These are phyloP conservation scores for Salix udensis DNA, from an alignment of 345 rosid genomes.

Conservation along the genomic window DNA sequence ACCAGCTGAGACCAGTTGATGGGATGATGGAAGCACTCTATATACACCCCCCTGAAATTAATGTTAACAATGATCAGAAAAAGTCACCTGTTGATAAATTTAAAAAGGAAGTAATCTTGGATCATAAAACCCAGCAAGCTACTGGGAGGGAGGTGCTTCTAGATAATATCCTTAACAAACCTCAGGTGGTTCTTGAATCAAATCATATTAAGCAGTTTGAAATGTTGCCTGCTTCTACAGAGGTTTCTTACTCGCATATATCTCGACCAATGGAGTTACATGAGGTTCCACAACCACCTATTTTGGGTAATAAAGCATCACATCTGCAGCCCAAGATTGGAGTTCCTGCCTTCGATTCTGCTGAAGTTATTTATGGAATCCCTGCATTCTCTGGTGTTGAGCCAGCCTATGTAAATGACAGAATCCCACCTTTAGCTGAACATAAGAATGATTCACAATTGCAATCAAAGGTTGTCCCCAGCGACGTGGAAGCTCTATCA, in stretches of 20 bases:
- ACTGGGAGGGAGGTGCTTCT: conserved; percentile 32
- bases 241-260: conserved; percentile 24
- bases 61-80: conserved; percentile 32
- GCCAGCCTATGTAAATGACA: conserved; percentile 25
- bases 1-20: conserved; percentile 35
- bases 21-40: conserved; percentile 40
- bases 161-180: conserved; percentile 28
- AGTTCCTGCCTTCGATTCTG: conserved; percentile 31
- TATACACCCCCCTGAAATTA: conserved; percentile 23
- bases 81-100: conserved; percentile 26
- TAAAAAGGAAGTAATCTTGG: conserved; percentile 35
- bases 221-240: conserved; percentile 21
- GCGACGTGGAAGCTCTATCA: conserved; percentile 27
- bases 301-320: conserved; percentile 33
- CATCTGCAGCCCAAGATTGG: conserved; percentile 39
- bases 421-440: conserved; percentile 28
- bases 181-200: conserved; percentile 28
- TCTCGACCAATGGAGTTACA: conserved; percentile 31
- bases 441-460: conserved; percentile 31
- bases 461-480: conserved; percentile 27
- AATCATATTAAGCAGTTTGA: conserved; percentile 27
- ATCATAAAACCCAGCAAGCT: conserved; percentile 27
- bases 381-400: conserved; percentile 26
- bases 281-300: conserved; percentile 27
- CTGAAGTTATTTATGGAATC: conserved; percentile 32